These are phyloP conservation scores for Metschnikowia orientalis DNA, from an alignment of 805 yeast genomes.

Conservation along the genomic window DNA sequence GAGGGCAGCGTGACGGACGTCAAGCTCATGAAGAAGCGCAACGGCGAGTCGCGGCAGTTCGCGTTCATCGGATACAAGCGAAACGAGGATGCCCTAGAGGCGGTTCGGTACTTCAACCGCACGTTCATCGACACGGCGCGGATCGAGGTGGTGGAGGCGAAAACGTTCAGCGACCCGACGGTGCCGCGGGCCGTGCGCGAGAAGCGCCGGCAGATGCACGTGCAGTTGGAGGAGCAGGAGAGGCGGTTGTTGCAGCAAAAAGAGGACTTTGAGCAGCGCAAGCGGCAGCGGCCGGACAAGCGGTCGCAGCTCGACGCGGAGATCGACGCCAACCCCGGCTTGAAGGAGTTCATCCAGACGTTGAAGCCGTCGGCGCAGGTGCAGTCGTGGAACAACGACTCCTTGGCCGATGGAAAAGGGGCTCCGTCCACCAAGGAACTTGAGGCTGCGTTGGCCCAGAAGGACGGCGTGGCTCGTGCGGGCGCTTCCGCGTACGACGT, in stretches of 20 bases:
- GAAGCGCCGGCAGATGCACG: slow-evolving; percentile 40
- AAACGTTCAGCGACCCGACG: slow-evolving; percentile 76
- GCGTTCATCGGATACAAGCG: slow-evolving; percentile 86
- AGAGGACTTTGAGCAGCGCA: slow-evolving; percentile 35
- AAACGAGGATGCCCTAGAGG: slow-evolving; percentile 69
- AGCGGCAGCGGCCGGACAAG: slow-evolving; percentile 33
- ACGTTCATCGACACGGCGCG: slow-evolving; percentile 81
- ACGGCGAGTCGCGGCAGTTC: slow-evolving; percentile 87
- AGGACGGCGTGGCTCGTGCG: slow-evolving; percentile 21
- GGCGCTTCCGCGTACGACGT: no score
- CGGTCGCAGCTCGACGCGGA: slow-evolving; percentile 50
- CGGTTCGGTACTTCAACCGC: slow-evolving; percentile 69
- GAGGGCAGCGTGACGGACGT: slow-evolving; percentile 81
- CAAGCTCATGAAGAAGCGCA: slow-evolving; percentile 71
- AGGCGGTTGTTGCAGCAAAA: slow-evolving; percentile 37
- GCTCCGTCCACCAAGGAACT: slow-evolving; percentile 43
- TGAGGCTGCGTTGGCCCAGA: slow-evolving; percentile 37
- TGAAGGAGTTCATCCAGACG: slow-evolving; percentile 76
- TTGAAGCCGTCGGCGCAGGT: slow-evolving; percentile 72
- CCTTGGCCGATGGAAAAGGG: slow-evolving; percentile 42
- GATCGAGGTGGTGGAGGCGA: slow-evolving; percentile 77
- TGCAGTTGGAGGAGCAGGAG: slow-evolving; percentile 36
- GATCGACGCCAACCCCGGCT: slow-evolving; percentile 58
- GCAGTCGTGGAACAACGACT: slow-evolving; percentile 73
- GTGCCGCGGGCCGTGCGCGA: slow-evolving; percentile 60